Base-by-base conservation (phyloP, 1,284 basidiomycete genomes). In the Phlebopus sp. region DNA sequence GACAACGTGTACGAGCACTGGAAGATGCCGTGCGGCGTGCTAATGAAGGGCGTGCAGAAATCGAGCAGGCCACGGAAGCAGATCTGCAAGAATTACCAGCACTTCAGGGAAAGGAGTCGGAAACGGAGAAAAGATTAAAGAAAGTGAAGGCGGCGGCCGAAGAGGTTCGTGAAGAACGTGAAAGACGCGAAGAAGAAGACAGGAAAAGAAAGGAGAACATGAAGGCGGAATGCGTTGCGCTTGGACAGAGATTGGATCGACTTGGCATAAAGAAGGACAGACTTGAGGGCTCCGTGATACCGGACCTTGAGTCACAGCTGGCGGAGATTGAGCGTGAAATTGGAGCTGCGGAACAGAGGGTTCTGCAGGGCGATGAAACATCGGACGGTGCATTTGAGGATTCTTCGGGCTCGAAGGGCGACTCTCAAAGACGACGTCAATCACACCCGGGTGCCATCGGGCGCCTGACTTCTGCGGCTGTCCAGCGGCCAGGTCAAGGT, bases 21-120 rank as follows among this genome's bases (percentile, higher is more conserved):
- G 86, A 89, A 59, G 87, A 91, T 59, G 81, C 86, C 1, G 79
- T 83, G 2, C 86, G 85, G 59, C 78, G 85, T 44, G 79, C 85
- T 2, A 74, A 81, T 31, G 76, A 76, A 1, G 73, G 76, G 1
- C 76, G 82, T 6, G 71, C 69, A 39, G 81, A 85, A 42, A 74
- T 80, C 14, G 79, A 86, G 48, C 70, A 74, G 27, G 60, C 69
- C 53, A 72, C 75, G 2, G 60, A 58, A 37, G 75, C 77, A 25
- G 67, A 86, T 11, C 81, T 88, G 59, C 69, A 61, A 1, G 67
- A 71, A 18, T 56, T 84, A 29, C 80, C 81, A 0, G 74, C 59
- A 5, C 62, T 88, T 15, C 66, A 69, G 46, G 69, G 71, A 46
- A 78, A 73, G 38, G 79, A 83, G 60, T 63, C 59, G 18, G 75